Base-by-base conservation (phyloP, 306 rosid species). In the Bauhinia variegata region DNA sequence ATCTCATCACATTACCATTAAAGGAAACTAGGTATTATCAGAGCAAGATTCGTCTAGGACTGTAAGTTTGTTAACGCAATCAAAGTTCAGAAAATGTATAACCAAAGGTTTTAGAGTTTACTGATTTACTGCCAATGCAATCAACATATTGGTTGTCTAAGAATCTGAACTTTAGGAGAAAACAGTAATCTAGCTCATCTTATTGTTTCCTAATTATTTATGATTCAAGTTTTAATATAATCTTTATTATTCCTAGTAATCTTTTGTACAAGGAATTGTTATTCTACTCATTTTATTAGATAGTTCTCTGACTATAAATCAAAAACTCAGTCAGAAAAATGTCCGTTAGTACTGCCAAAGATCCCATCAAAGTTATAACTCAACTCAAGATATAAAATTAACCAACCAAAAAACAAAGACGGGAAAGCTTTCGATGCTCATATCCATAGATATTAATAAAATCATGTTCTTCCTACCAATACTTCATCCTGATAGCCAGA, bases 401-500 rank as follows among this genome's bases (percentile, higher is more conserved):
- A 49, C 34, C 14, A 7, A 63, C 28, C 1, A 51, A 52, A 18
- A 51, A 28, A 33, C 11, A 34, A 37, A 44, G 34, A 10, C 28
- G 15, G 31, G 48, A 18, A 16, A 54, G 57, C 41, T 48, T 60
- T 41, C 70, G 39, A 38, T 37, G 10, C 51, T 28, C 51, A 67
- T 31, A 38, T 52, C 11, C 56, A 11, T 19, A 23, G 54, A 59
- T 38, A 63, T 6, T 8, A 48, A 54, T 16, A 41, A 44, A 60
- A 33, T 49, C 31, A 54, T 23, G 14, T 13, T 47, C 65, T 67
- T 76, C 37, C 70, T 88, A 93, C 99, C 96, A 95, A 68, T 57
- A 95, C 99, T 95, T 95, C 99, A 75, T 95, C 99, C 37, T 88
- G 78, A 44, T 95, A 95, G 83, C 79, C 56, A 38, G 96, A 90